These are phyloP conservation scores for Acer campestre DNA, from an alignment of 345 rosid genomes.

Conservation along the genomic window DNA sequence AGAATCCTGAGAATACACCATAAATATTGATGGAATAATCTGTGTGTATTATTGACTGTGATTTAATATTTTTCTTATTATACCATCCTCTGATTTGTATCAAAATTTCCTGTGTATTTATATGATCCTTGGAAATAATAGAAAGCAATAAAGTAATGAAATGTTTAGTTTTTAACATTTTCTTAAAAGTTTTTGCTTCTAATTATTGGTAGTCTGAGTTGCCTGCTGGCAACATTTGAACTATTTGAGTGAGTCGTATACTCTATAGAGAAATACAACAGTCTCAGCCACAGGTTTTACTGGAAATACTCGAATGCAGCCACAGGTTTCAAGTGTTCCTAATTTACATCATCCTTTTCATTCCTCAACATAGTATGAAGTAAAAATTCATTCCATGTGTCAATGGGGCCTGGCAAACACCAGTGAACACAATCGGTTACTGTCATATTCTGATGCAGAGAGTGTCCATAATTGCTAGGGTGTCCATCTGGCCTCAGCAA, in stretches of 20 bases:
- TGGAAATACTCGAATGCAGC: neutral
- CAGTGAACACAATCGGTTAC: conserved; percentile 75
- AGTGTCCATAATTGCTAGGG: conserved; percentile 43
- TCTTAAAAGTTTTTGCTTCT: neutral
- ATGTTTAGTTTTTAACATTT: neutral
- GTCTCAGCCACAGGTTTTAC: too few relatives aligned
- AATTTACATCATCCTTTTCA: conserved; percentile 19
- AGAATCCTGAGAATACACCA: conserved; percentile 25
- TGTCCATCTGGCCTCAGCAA: conserved; percentile 69
- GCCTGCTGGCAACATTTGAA: neutral
- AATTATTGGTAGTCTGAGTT: neutral
- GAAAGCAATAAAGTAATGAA: conserved; percentile 1
- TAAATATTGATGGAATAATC: conserved; percentile 5
- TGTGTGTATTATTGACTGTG: neutral
- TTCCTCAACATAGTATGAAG: conserved; percentile 47
- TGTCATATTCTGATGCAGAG: conserved; percentile 27
- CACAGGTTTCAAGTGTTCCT: neutral
- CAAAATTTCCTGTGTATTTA: neutral
- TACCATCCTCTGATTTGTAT: neutral
- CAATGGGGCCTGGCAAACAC: conserved; percentile 88
- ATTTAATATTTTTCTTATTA: neutral
- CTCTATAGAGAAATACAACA: neutral
- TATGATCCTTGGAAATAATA: neutral
- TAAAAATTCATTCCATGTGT: conserved; percentile 74
- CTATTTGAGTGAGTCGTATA: neutral